A percentile compares a stretch with the other conserved stretches of the same genome.
phyloP scores from a whole-genome alignment of 345 rosid genomes.

The Durio zibethinus region DNA sequence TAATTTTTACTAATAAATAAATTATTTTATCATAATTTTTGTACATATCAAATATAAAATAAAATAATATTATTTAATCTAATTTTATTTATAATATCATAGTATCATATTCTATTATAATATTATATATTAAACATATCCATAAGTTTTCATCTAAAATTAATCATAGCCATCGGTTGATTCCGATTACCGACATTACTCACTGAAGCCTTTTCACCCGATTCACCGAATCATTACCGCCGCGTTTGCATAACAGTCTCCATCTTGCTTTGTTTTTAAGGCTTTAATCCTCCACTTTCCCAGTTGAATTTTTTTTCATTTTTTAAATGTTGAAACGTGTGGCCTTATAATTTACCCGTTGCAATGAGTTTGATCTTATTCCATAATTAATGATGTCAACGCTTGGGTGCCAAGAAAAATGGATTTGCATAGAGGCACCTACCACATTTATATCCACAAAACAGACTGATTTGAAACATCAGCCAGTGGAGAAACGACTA shows the following conservation, averaged over 20 bases:
- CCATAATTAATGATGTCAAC: conserved; percentile 17
- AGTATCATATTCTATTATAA: too few relatives aligned
- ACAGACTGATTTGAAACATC: not conserved
- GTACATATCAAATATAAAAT: too few relatives aligned
- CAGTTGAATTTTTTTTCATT: conserved; percentile 2
- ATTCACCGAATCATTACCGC: conserved; percentile 26
- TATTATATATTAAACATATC: too few relatives aligned
- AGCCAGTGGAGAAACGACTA: not conserved
- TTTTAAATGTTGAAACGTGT: conserved; percentile 23
- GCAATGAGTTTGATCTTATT: not conserved
- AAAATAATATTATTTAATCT: too few relatives aligned
- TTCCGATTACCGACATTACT: conserved; percentile 9
- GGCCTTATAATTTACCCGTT: not conserved
- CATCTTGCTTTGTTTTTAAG: conserved; percentile 16
- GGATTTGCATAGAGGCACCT: not conserved
- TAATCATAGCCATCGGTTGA: not conserved
- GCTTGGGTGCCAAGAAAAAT: conserved; percentile 15
- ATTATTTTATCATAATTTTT: too few relatives aligned
- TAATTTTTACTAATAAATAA: too few relatives aligned
- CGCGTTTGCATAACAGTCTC: conserved; percentile 11
- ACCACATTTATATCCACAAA: not conserved
- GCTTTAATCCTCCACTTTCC: conserved; percentile 4
- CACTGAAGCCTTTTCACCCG: not conserved
- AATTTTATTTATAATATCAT: too few relatives aligned
- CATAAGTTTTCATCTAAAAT: too few relatives aligned